Percentiles rank a stretch among this genome's conserved stretches.
phyloP scores from a whole-genome alignment of 768 basidiomycete genomes.

The Boletus reticulatus region DNA sequence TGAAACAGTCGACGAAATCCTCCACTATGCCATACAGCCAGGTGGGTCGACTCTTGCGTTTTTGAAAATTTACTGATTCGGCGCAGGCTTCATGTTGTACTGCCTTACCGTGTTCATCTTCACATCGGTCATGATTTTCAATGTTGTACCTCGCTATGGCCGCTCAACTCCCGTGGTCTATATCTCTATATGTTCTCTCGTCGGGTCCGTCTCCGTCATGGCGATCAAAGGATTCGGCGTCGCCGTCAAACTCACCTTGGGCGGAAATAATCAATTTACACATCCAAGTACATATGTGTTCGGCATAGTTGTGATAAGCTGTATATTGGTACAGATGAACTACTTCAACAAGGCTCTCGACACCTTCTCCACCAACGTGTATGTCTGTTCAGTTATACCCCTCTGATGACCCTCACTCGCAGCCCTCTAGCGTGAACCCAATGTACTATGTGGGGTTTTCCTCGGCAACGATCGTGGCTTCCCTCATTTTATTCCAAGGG shows the following conservation, averaged over 20 bases:
- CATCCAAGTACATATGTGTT: constrained; percentile 97
- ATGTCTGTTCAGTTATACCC: constrained; percentile 33
- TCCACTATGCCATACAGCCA: constrained; percentile 90
- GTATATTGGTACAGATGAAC: constrained; percentile 92
- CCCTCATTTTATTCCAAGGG: constrained; percentile 95
- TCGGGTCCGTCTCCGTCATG: constrained; percentile 98
- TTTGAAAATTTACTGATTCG: constrained; percentile 7
- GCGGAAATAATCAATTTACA: constrained; percentile 92
- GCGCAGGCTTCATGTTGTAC: constrained; percentile 84
- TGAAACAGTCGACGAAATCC: constrained; percentile 89
- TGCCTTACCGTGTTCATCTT: constrained; percentile 83
- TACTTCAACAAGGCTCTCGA: constrained; percentile 99
- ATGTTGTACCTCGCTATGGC: constrained; percentile 80
- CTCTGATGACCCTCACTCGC: not conserved
- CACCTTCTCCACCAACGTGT: constrained; percentile 97
- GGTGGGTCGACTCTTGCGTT: constrained; percentile 46
- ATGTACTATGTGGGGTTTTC: constrained; percentile 99
- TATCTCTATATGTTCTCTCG: constrained; percentile 94
- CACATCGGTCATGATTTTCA: constrained; percentile 83
- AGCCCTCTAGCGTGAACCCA: constrained; percentile 76
- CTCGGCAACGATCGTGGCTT: constrained; percentile 88
- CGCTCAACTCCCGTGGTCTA: constrained; percentile 88
- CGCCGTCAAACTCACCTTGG: constrained; percentile 90
- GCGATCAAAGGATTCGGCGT: constrained; percentile 98
- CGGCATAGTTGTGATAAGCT: constrained; percentile 73